These are phyloP conservation scores for Usnea hakonensis DNA, from an alignment of 495 filamentous ascomycete genomes.

Conservation along the genomic window DNA sequence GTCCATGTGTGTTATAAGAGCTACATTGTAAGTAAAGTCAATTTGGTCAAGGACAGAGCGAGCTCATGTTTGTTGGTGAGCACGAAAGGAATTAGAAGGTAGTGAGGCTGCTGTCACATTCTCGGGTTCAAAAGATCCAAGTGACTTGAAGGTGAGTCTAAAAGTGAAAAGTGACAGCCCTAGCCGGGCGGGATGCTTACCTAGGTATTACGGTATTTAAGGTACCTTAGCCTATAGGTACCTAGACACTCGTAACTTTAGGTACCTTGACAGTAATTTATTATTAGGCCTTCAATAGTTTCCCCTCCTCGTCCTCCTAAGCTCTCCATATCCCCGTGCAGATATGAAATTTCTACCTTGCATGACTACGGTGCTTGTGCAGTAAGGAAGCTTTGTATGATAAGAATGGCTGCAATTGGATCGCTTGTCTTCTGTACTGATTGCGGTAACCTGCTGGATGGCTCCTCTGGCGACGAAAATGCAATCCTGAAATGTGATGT, in stretches of 20 bases:
- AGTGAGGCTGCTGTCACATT: neutral
- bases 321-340: too few species aligned
- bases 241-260: neutral
- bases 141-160: too few species aligned
- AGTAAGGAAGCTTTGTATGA: too few species aligned
- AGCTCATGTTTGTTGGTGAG: neutral
- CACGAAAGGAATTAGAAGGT: neutral
- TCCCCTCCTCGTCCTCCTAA: neutral
- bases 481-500: slow-evolving; percentile 72
- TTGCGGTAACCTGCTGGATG: slow-evolving; percentile 84
- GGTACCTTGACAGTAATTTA: too few species aligned
- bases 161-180: too few species aligned
- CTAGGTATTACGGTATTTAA: too few species aligned
- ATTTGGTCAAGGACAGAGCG: neutral
- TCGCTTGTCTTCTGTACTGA: slow-evolving; percentile 90
- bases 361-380: too few species aligned
- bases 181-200: neutral
- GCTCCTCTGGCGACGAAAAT: slow-evolving; percentile 64
- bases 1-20: neutral
- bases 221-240: too few species aligned
- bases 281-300: too few species aligned
- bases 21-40: neutral
- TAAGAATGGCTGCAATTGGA: slow-evolving; percentile 73
- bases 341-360: too few species aligned
- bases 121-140: neutral